phyloP scores from a whole-genome alignment of 768 basidiomycete species.

The Tricholoma furcatifolium region DNA sequence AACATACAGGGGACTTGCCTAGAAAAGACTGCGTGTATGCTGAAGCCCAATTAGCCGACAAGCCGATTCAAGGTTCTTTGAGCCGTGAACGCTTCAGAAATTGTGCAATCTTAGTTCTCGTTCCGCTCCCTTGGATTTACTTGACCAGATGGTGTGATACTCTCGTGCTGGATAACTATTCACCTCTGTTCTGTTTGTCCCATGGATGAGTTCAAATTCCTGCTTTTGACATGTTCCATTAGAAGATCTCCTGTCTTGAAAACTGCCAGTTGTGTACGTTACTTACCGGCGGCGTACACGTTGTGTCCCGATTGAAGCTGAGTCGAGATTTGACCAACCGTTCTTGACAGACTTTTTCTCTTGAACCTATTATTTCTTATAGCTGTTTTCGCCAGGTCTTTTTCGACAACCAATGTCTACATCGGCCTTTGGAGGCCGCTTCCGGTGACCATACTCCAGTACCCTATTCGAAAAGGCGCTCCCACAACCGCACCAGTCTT shows the following conservation, averaged over 20 bases:
- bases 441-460: too few relatives aligned
- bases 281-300: constrained; percentile 10
- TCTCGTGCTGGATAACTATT: too few relatives aligned
- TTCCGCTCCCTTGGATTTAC: not conserved
- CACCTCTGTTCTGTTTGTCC: too few relatives aligned
- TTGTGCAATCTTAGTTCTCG: not conserved
- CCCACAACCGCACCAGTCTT: too few relatives aligned
- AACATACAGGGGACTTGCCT: constrained; percentile 12
- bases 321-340: too few relatives aligned
- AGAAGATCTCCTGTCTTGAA: too few relatives aligned
- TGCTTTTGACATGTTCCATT: too few relatives aligned
- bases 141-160: not conserved
- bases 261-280: not conserved
- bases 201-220: too few relatives aligned
- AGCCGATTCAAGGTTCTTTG: constrained; percentile 9
- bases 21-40: constrained; percentile 1
- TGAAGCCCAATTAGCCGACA: constrained; percentile 7
- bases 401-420: too few relatives aligned
- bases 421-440: too few relatives aligned
- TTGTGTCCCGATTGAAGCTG: not conserved
- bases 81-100: constrained; percentile 2
- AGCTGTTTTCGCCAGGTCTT: not conserved
- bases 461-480: too few relatives aligned
- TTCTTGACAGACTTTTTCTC: too few relatives aligned
- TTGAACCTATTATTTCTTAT: not conserved